Conservation (phyloP, 371 early-diverging fungal species). For the Mycotypha africana region DNA sequence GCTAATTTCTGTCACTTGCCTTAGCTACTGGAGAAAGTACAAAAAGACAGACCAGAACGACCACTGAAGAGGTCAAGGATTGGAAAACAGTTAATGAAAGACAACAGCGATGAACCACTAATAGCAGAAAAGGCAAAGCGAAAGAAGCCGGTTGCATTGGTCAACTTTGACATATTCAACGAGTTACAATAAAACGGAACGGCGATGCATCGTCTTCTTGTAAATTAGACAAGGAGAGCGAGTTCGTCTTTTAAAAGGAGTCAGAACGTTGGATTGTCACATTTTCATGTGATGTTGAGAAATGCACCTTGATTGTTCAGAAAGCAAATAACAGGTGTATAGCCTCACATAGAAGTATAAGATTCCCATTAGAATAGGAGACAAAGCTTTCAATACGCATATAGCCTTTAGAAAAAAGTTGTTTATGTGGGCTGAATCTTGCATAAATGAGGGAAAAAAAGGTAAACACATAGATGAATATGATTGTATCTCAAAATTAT, state of each 20-base stretch:
- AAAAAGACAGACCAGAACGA: background rate
- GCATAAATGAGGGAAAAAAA: too few species aligned
- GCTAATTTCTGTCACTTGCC: background rate
- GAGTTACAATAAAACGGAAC: conserved; percentile 8
- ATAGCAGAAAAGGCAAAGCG: background rate
- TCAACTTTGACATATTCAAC: conserved; percentile 27
- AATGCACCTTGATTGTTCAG: too few species aligned
- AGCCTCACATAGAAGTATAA: background rate
- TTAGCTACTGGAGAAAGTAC: background rate
- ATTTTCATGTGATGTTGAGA: background rate
- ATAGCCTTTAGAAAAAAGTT: too few species aligned
- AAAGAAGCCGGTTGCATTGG: conserved; percentile 23
- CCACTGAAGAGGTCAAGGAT: background rate
- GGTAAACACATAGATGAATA: too few species aligned
- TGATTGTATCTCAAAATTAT: too few species aligned
- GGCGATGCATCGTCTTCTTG: background rate
- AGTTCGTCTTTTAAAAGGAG: too few species aligned
- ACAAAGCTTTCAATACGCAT: too few species aligned
- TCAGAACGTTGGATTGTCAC: too few species aligned
- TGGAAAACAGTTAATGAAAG: too few species aligned
- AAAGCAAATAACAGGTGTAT: too few species aligned
- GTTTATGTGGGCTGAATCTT: too few species aligned
- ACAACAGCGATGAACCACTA: background rate
- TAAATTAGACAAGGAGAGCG: too few species aligned
- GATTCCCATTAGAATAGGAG: background rate